Base-by-base conservation (phyloP, 495 filamentous ascomycete genomes). In the Amorphotheca resinae region DNA sequence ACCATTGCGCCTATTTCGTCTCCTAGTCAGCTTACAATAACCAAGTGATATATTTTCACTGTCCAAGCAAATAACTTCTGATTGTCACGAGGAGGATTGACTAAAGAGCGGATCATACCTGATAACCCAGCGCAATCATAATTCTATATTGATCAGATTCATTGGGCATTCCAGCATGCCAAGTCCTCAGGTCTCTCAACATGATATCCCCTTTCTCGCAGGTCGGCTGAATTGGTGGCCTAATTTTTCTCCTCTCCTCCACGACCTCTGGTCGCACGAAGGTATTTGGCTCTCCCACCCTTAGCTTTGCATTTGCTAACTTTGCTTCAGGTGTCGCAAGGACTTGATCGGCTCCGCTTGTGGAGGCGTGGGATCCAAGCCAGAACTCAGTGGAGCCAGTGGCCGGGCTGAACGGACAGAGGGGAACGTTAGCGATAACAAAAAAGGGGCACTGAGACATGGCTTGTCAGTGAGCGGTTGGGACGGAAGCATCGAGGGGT, bases 81-180 rank as follows among this genome's bases (percentile, higher is more conserved):
- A 17, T 28, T n/a, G 23, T 12, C 4, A 41, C 11, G 30, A 37
- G 22, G 1, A 12, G 28, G 22, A 42, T 9, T 9, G 6, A 33
- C 9, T 11, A 38, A 38, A 33, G 33, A 5, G 11, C 25, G 33
- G 14, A 22, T 33, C 48, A n/a, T 18, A 58, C 55, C 49, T 57
- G 51, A 35, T 60, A 57, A n/a, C 53, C 55, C n/a, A 52, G 44
- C 18, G 62, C 65, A 32, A 68, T 36, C 65, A 68, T 68, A 4
- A 68, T 59, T 23, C 65, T 52, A 38, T 64, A 60, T 0, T 60
- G 43, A 25, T 64, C 60, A 16, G 61, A 64, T 28, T 44, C 52
- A 49, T 68, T 68, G 23, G 63, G 63, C 57, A 62, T 64, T 7
- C 65, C 64, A 1, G 63, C 64, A 57, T 66, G 64, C 65, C 64